Percentiles rank a stretch among this genome's conserved stretches.
These are phyloP conservation scores for Dioszegia crocea DNA, from an alignment of 768 basidiomycete species.

Conservation along the genomic window DNA sequence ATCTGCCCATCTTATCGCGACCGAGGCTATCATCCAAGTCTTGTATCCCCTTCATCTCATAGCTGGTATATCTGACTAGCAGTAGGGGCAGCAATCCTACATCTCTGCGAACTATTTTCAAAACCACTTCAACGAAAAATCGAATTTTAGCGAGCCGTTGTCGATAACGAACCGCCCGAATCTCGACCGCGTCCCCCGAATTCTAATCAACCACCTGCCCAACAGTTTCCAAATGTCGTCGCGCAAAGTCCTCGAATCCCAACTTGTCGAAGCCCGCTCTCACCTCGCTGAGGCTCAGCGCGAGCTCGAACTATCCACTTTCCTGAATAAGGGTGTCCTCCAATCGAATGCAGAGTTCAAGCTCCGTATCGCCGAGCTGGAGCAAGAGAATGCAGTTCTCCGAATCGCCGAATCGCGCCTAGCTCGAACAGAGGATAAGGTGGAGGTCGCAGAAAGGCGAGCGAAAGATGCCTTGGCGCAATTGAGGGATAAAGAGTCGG, in stretches of 20 bases:
- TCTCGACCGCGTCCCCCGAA: too few species aligned
- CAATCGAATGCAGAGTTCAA: slow-evolving; percentile 36
- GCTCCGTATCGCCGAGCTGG: slow-evolving; percentile 34
- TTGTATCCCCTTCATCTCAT: too few species aligned
- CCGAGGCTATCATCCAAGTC: too few species aligned
- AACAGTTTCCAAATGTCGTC: not conserved
- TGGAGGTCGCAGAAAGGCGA: slow-evolving; percentile 6
- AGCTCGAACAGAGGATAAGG: slow-evolving; percentile 23
- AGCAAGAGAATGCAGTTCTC: slow-evolving; percentile 31
- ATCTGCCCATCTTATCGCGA: too few species aligned
- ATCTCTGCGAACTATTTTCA: too few species aligned
- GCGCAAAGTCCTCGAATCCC: slow-evolving; percentile 10
- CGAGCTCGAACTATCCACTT: slow-evolving; percentile 37
- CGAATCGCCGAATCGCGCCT: slow-evolving; percentile 31
- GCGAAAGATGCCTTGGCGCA: not conserved
- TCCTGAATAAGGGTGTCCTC: slow-evolving; percentile 40
- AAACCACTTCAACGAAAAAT: too few species aligned
- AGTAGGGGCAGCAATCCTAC: too few species aligned
- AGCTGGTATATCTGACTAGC: too few species aligned
- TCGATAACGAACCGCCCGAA: too few species aligned
- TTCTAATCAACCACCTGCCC: too few species aligned
- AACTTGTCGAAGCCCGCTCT: slow-evolving; percentile 5
- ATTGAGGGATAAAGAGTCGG: slow-evolving; percentile 4
- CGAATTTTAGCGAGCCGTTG: too few species aligned
- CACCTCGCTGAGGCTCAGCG: slow-evolving; percentile 10